phyloP scores from a whole-genome alignment of 768 basidiomycete species.

The Auriscalpium microsporum region DNA sequence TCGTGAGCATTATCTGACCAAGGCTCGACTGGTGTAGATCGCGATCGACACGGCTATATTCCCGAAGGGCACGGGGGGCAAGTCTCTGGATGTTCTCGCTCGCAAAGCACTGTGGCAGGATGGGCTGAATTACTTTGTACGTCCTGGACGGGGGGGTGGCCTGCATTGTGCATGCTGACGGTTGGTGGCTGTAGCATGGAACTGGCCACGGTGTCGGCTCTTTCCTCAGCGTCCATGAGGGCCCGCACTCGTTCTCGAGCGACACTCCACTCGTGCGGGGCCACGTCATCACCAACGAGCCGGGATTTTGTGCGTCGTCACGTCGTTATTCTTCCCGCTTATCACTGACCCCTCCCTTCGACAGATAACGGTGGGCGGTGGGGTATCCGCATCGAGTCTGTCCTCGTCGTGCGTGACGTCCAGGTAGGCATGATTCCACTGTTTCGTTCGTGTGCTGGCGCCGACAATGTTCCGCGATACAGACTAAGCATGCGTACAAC shows the following conservation, averaged over 20 bases:
- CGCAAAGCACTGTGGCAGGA: constrained; percentile 83
- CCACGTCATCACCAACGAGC: constrained; percentile 90
- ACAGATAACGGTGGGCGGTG: constrained; percentile 66
- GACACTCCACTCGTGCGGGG: constrained; percentile 69
- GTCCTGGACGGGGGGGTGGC: constrained; percentile 19
- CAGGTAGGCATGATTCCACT: constrained; percentile 29
- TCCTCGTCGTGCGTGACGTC: constrained; percentile 63
- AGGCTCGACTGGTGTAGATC: constrained; percentile 45
- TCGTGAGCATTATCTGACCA: constrained; percentile 8
- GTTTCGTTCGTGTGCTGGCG: constrained; percentile 9
- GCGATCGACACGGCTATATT: constrained; percentile 87
- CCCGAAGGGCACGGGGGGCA: constrained; percentile 82
- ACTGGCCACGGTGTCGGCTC: constrained; percentile 89
- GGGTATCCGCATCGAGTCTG: constrained; percentile 91
- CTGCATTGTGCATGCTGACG: neutral
- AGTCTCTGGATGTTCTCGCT: constrained; percentile 82
- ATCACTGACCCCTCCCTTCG: neutral
- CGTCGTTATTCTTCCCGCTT: neutral
- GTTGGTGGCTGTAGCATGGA: constrained; percentile 49
- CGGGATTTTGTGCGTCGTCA: constrained; percentile 71
- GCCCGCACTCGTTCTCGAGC: constrained; percentile 70
- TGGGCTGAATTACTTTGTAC: constrained; percentile 69
- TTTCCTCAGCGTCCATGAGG: constrained; percentile 81
- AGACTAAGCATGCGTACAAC: constrained; percentile 68
- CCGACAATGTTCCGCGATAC: neutral